Conservation (phyloP, 805 yeast species). For the Cyberlindnera sargentensis region DNA sequence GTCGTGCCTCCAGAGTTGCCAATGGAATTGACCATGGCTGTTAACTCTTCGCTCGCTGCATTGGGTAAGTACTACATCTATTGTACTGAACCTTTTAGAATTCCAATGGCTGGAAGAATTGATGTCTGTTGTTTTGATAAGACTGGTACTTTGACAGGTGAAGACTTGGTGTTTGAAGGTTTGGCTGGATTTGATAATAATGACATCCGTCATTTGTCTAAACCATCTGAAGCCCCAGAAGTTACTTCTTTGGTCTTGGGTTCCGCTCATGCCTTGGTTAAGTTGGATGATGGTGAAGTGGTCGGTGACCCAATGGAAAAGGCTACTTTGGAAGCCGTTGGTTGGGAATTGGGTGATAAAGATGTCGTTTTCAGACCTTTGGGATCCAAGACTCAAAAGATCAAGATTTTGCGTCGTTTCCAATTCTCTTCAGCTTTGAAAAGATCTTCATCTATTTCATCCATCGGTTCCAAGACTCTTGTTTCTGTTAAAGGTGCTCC, state of each 20-base stretch:
- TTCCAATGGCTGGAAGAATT: slow-evolving; percentile 95
- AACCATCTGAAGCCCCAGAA: slow-evolving; percentile 56
- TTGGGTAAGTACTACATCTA: slow-evolving; percentile 81
- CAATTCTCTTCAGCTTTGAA: slow-evolving; percentile 95
- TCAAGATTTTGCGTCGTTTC: slow-evolving; percentile 83
- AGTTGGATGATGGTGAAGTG: slow-evolving; percentile 90
- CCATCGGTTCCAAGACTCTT: slow-evolving; percentile 47
- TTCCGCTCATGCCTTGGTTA: slow-evolving; percentile 93
- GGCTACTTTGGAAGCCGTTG: slow-evolving; percentile 82
- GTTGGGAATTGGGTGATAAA: slow-evolving; percentile 76
- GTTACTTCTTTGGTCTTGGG: slow-evolving; percentile 73
- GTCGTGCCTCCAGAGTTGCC: slow-evolving; percentile 99
- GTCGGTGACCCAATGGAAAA: slow-evolving; percentile 99
- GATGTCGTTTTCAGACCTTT: slow-evolving; percentile 53
- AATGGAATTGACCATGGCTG: slow-evolving; percentile 98
- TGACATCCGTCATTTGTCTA: slow-evolving; percentile 48
- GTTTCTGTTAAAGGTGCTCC: slow-evolving; percentile 98
- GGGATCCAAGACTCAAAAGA: slow-evolving; percentile 31
- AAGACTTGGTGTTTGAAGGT: slow-evolving; percentile 94
- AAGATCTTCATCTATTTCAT: slow-evolving; percentile 84
- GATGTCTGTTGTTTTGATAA: slow-evolving; percentile 98
- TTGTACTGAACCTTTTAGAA: slow-evolving; percentile 98
- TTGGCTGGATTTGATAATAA: slow-evolving; percentile 64
- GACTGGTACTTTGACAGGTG: slow-evolving; percentile 97
- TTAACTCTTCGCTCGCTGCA: slow-evolving; percentile 83